Evolutionary conservation across 306 rosid genomes (phyloP), one percentile per base, ranked within the genome.

Genomic region (Gastrolobium bilobum): DNA sequence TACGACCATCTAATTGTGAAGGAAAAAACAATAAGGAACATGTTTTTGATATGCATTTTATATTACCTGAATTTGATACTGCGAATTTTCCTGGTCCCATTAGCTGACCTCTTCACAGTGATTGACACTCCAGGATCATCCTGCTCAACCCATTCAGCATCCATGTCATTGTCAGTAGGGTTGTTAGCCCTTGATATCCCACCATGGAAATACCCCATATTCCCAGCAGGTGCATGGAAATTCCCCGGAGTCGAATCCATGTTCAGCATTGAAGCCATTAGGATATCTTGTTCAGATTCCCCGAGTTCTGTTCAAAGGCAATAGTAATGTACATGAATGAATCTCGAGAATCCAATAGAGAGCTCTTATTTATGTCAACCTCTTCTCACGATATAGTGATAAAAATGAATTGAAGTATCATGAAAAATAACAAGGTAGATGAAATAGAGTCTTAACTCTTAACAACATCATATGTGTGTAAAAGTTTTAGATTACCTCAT

Each of bases 1-100:
- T 56, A 7, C 37, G 46, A 47, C 38, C 38, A 34, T 54, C n/a
- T n/a, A n/a, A n/a, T n/a, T n/a, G n/a, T n/a, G n/a, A n/a, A n/a
- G n/a, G n/a, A n/a, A n/a, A n/a, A n/a, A n/a, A n/a, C n/a, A 48
- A 37, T 38, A 29, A 30, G 13, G 44, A 84, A 44, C 10, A 31
- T 57, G 64, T 53, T 6, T 4, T 44, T 1, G 70, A 77, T 48
- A 68, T 10, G 75, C 26, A 43, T 38, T 74, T 6, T 1, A 68
- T 7, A 8, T 78, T 88, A 93, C 99, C 98, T 95, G 90, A 95
- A 95, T 77, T 93, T 81, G 73, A 95, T 91, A 64, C 99, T 97
- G 13, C 97, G 91, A 57, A 95, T 93, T 83, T 90, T 96, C 83
- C 87, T 89, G 1, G 86, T 91, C 53, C 99, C 99, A 74, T 93